Evolutionary conservation across 73 alveolate species (phyloP).

Genomic region (Tetrahymena borealis): DNA sequence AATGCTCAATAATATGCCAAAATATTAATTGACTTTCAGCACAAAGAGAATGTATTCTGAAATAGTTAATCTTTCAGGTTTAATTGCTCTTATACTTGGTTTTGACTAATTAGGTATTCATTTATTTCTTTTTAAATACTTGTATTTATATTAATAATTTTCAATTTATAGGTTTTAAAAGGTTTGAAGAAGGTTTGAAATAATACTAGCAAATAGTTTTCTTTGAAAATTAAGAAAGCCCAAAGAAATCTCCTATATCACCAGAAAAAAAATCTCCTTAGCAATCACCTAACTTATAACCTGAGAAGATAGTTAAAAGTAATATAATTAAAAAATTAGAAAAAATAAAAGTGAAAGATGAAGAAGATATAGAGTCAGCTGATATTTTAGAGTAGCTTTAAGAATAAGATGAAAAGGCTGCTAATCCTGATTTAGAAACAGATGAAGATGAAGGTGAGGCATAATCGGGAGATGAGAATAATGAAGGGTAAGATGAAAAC

Average conservation of each 20-base stretch:
- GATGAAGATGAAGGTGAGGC: constrained; percentile 1
- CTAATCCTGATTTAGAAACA: neutral
- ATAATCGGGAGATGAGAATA: neutral
- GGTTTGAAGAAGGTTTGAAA: neutral
- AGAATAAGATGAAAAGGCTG: neutral
- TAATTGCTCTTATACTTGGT: neutral
- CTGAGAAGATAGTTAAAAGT: neutral
- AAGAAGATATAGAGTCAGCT: neutral
- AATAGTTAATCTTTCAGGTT: neutral
- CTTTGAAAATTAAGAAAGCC: neutral
- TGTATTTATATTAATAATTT: neutral
- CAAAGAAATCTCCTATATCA: neutral
- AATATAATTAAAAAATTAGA: neutral
- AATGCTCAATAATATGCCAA: neutral
- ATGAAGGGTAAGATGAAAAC: neutral
- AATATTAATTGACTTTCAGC: neutral
- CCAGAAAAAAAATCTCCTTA: neutral
- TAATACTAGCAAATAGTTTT: neutral
- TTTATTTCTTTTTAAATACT: neutral
- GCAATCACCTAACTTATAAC: neutral
- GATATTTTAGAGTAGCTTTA: neutral
- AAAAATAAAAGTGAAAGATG: neutral
- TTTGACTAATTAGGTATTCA: neutral
- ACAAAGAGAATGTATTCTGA: neutral
- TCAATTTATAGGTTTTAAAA: neutral